Conservation (phyloP, 768 basidiomycete species). For the Tulasnella sp. region DNA sequence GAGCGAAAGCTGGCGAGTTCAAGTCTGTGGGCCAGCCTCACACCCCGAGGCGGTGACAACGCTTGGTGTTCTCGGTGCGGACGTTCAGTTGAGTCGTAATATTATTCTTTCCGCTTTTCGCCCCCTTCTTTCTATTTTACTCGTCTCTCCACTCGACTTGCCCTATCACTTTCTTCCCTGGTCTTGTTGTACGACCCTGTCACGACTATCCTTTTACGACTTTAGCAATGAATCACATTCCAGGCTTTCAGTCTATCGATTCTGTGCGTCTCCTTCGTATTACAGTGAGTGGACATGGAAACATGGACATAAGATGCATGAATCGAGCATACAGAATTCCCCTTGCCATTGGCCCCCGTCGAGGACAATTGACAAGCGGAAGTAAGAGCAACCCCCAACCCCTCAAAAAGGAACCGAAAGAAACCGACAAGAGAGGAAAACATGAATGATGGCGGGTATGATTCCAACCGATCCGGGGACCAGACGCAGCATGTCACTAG, state of each 20-base stretch:
- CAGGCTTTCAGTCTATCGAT: not conserved
- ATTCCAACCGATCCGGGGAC: not conserved
- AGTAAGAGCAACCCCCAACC: not conserved
- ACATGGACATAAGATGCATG: not conserved
- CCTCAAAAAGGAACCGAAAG: too few relatives aligned
- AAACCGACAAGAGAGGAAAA: too few relatives aligned
- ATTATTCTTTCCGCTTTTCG: not conserved
- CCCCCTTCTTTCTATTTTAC: not conserved
- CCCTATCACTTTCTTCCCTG: not conserved
- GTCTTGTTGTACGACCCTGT: not conserved
- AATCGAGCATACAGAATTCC: not conserved
- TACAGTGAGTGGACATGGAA: not conserved
- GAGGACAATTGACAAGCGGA: not conserved
- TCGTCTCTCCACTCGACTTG: not conserved
- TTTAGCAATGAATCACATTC: not conserved
- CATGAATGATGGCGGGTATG: not conserved
- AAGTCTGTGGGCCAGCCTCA: not conserved
- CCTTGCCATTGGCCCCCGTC: not conserved
- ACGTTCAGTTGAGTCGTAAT: conserved; percentile 8
- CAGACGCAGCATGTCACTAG: not conserved
- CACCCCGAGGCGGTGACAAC: not conserved
- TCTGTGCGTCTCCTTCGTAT: not conserved
- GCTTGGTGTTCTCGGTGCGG: not conserved
- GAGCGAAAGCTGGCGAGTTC: conserved; percentile 15
- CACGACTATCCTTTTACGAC: not conserved